phyloP scores from a whole-genome alignment of 768 basidiomycete genomes.

The Gautieria morchelliformis region DNA sequence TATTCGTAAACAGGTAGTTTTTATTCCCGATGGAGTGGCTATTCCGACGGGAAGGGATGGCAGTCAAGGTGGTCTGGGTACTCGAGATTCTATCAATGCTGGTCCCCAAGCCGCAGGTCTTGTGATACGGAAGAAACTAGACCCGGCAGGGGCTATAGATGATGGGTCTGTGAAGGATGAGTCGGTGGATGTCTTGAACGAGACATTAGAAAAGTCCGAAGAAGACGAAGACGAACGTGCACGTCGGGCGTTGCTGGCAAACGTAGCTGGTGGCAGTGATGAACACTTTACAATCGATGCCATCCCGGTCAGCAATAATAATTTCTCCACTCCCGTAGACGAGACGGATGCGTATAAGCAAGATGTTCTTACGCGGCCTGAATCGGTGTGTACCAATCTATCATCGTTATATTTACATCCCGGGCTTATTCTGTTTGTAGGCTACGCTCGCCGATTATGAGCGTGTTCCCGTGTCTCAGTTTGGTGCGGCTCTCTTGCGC shows the following conservation, averaged over 20 bases:
- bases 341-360: constrained; percentile 80
- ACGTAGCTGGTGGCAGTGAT: constrained; percentile 32
- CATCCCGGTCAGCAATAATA: constrained; percentile 36
- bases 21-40: constrained; percentile 54
- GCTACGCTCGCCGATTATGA: constrained; percentile 81
- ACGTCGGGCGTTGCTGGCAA: constrained; percentile 67
- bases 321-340: constrained; percentile 32
- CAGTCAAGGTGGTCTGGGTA: constrained; percentile 70
- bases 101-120: constrained; percentile 65
- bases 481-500: constrained; percentile 84
- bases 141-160: constrained; percentile 14
- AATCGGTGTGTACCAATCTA: constrained; percentile 21
- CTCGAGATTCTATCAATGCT: constrained; percentile 64
- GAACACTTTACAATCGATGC: constrained; percentile 39
- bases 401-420: neutral
- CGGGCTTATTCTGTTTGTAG: neutral
- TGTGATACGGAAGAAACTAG: constrained; percentile 15
- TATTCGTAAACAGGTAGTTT: constrained; percentile 46
- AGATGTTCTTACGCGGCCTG: constrained; percentile 75
- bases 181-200: constrained; percentile 18
- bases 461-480: constrained; percentile 84
- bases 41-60: constrained; percentile 55
- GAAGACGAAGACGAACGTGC: constrained; percentile 75
- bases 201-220: constrained; percentile 23
- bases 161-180: constrained; percentile 9